These are phyloP conservation scores for Suillus plorans DNA, from an alignment of 768 basidiomycete species.

Conservation along the genomic window DNA sequence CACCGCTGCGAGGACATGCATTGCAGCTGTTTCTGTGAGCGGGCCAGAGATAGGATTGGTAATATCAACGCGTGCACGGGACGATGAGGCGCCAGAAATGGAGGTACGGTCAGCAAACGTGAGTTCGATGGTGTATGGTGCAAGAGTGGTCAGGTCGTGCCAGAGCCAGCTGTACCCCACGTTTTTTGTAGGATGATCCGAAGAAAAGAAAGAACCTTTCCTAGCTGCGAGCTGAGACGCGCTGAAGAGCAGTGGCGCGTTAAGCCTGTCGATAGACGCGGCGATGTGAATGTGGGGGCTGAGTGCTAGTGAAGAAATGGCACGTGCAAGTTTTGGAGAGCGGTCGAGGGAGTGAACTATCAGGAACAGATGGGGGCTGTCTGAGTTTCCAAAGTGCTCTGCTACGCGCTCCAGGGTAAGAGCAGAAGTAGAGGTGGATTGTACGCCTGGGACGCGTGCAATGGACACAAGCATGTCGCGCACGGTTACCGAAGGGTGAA, in stretches of 20 bases:
- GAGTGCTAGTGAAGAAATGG: slow-evolving; percentile 70
- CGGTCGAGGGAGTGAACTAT: slow-evolving; percentile 92
- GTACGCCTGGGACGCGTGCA: slow-evolving; percentile 36
- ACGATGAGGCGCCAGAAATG: slow-evolving; percentile 49
- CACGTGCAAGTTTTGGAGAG: slow-evolving; percentile 56
- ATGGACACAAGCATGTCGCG: slow-evolving; percentile 68
- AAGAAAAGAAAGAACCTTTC: slow-evolving; percentile 34
- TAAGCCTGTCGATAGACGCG: slow-evolving; percentile 86
- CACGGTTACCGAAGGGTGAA: slow-evolving; percentile 64
- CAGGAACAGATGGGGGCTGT: slow-evolving; percentile 57
- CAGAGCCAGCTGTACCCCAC: slow-evolving; percentile 74
- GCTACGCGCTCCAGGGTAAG: slow-evolving; percentile 60
- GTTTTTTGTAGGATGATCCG: slow-evolving; percentile 16
- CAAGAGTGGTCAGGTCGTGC: slow-evolving; percentile 89
- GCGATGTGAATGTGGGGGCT: slow-evolving; percentile 77
- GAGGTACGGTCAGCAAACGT: slow-evolving; percentile 64
- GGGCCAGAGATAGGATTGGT: slow-evolving; percentile 35
- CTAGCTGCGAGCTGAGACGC: slow-evolving; percentile 60
- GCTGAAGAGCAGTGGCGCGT: slow-evolving; percentile 82
- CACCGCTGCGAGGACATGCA: slow-evolving; percentile 84
- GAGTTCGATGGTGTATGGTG: slow-evolving; percentile 78
- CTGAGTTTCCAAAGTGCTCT: slow-evolving; percentile 49
- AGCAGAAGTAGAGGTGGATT: slow-evolving; percentile 26
- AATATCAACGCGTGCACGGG: slow-evolving; percentile 24
- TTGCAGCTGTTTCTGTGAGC: slow-evolving; percentile 75